A percentile compares a stretch with the other conserved stretches of the same genome.
These are phyloP conservation scores for Amesomyces nigricolor DNA, from an alignment of 2,329 filamentous ascomycete genomes.

Conservation along the genomic window DNA sequence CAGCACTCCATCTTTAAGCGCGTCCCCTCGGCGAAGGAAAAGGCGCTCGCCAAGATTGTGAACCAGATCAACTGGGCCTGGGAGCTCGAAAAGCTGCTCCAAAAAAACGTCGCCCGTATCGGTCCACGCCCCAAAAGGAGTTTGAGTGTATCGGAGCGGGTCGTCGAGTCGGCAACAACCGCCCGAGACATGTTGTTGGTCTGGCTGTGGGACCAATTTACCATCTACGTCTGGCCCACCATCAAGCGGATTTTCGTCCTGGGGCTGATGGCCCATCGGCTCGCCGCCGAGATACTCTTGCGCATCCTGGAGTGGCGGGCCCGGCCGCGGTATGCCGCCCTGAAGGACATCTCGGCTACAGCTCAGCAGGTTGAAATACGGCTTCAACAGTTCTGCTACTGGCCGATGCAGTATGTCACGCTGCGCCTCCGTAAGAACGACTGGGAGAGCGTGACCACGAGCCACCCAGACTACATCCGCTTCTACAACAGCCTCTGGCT, in stretches of 20 bases:
- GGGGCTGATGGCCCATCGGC: constrained; percentile 70
- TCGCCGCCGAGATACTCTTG: constrained; percentile 74
- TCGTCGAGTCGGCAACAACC: constrained; percentile 88
- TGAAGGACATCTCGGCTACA: constrained; percentile 94
- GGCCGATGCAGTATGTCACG: constrained; percentile 94
- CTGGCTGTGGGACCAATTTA: constrained; percentile 64
- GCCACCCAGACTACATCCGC: constrained; percentile 94
- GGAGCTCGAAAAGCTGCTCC: constrained; percentile 78
- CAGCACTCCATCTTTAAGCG: constrained; percentile 79
- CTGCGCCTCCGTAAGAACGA: constrained; percentile 82
- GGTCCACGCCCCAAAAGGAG: constrained; percentile 75
- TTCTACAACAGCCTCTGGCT: constrained; percentile 99
- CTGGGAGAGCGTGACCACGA: constrained; percentile 93
- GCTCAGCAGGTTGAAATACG: constrained; percentile 97
- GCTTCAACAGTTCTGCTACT: constrained; percentile 96
- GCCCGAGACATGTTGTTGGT: constrained; percentile 69
- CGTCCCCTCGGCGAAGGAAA: constrained; percentile 73
- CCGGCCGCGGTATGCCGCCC: constrained; percentile 69
- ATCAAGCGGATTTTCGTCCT: constrained; percentile 69
- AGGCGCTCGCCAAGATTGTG: constrained; percentile 71
- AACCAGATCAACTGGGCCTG: constrained; percentile 95
- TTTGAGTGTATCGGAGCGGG: constrained; percentile 86
- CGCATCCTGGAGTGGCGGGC: constrained; percentile 78
- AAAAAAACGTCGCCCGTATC: constrained; percentile 83
- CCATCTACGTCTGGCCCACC: constrained; percentile 71